Evolutionary conservation across 1,284 basidiomycete species (phyloP).

Genomic region (Fistulina hepatica): DNA sequence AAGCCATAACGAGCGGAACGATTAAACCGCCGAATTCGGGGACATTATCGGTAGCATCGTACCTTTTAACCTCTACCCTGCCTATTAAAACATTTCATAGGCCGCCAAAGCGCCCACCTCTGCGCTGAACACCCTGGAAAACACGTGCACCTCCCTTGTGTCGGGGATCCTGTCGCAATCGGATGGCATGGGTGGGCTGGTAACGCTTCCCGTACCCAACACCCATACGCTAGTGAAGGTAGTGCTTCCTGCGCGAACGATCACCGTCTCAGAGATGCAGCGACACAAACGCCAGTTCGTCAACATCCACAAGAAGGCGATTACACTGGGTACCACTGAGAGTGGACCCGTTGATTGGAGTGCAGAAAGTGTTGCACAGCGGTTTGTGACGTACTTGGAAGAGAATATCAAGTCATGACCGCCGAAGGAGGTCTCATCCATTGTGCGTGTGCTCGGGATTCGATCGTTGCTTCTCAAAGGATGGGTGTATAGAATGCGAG

Average conservation of each 20-base stretch:
- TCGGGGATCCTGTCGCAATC: conserved; percentile 41
- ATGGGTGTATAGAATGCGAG: too few species aligned
- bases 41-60: conserved; percentile 57
- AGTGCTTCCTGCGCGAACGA: conserved; percentile 50
- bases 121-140: conserved; percentile 70
- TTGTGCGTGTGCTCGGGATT: too few species aligned
- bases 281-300: conserved; percentile 84
- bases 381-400: conserved; percentile 75
- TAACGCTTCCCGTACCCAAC: conserved; percentile 39
- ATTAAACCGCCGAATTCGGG: conserved; percentile 85
- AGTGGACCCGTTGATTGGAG: conserved; percentile 69
- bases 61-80: background rate
- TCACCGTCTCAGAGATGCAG: conserved; percentile 80
- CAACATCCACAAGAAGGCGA: conserved; percentile 76
- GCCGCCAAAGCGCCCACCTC: conserved; percentile 70
- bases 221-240: conserved; percentile 29
- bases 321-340: conserved; percentile 73
- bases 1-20: conserved; percentile 65
- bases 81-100: conserved; percentile 27
- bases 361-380: conserved; percentile 58
- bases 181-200: conserved; percentile 41
- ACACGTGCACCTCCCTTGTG: conserved; percentile 56
- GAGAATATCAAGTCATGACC: conserved; percentile 46
- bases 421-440: too few species aligned
- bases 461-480: too few species aligned